Percentiles rank a stretch among this genome's conserved stretches.
These are phyloP conservation scores for Blastobotrys serpentis DNA, from an alignment of 1,139 yeast species.

Conservation along the genomic window DNA sequence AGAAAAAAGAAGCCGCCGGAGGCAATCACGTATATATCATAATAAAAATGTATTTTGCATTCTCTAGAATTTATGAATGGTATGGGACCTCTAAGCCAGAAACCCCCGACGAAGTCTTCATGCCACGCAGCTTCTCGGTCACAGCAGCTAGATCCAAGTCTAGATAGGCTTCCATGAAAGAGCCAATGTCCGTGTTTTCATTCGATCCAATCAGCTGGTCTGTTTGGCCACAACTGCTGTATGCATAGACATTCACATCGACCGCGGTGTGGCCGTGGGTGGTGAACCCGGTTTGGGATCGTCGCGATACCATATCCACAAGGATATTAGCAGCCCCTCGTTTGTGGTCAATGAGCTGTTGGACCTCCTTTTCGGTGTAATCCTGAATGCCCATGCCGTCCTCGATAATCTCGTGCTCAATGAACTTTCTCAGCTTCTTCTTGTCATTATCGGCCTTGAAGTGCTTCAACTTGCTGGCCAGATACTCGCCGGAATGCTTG, in stretches of 20 bases:
- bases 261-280: constrained; percentile 91
- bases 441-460: constrained; percentile 29
- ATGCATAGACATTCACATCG: constrained; percentile 80
- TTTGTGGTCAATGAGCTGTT: constrained; percentile 22
- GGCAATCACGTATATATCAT: no score
- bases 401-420: constrained; percentile 52
- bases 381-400: constrained; percentile 61
- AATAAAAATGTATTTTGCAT: not conserved
- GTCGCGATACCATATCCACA: constrained; percentile 59
- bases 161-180: constrained; percentile 59
- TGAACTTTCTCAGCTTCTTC: constrained; percentile 44
- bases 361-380: constrained; percentile 50
- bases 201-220: constrained; percentile 67
- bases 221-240: constrained; percentile 27
- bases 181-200: constrained; percentile 81
- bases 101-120: constrained; percentile 8
- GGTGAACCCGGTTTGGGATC: constrained; percentile 84
- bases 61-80: not conserved
- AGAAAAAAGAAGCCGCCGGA: not conserved
- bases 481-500: constrained; percentile 69
- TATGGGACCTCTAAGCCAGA: not conserved
- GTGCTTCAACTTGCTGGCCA: constrained; percentile 44
- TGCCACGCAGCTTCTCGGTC: constrained; percentile 40
- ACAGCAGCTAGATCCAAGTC: constrained; percentile 53
- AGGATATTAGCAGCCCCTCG: constrained; percentile 45